Conservation (phyloP, 805 yeast species). For the Komagataella ulmi region DNA sequence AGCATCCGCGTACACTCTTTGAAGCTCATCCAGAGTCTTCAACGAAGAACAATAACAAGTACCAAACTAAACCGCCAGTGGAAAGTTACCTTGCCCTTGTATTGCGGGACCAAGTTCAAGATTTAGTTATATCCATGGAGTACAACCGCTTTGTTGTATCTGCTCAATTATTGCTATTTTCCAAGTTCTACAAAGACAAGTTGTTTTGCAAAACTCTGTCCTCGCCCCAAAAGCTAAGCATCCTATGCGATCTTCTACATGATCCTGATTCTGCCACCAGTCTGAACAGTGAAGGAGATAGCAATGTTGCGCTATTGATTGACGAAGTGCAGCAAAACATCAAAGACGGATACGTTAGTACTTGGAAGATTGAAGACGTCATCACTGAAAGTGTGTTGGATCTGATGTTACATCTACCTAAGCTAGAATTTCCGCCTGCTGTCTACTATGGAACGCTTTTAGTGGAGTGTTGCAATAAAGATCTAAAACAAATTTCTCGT, state of each 20-base stretch:
- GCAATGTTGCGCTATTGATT: conserved; percentile 13
- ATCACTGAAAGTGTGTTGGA: conserved; percentile 74
- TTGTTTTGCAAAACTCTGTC: conserved; percentile 65
- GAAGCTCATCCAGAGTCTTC: conserved; percentile 40
- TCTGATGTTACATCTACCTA: conserved; percentile 65
- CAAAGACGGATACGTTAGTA: conserved; percentile 30
- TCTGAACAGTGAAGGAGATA: conserved; percentile 9
- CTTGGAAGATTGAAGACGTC: conserved; percentile 87
- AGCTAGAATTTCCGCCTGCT: conserved; percentile 39
- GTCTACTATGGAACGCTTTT: conserved; percentile 78
- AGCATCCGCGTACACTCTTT: conserved; percentile 43
- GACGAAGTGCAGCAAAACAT: conserved; percentile 25
- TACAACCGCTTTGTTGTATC: conserved; percentile 85
- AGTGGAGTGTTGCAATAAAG: conserved; percentile 76
- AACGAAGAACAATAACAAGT: conserved; percentile 24
- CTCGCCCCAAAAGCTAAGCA: conserved; percentile 54
- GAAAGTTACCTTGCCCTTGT: conserved; percentile 42
- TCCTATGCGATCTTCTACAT: conserved; percentile 21
- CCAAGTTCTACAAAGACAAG: conserved; percentile 53
- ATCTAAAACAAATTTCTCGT: conserved; percentile 34
- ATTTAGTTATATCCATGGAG: conserved; percentile 66
- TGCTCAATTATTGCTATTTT: conserved; percentile 65
- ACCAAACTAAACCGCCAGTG: conserved; percentile 54
- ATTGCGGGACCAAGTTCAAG: conserved; percentile 63
- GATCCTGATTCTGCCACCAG: conserved; percentile 22